Base-by-base conservation (phyloP, 2,329 filamentous ascomycete genomes). In the Dactylellina leptospora region DNA sequence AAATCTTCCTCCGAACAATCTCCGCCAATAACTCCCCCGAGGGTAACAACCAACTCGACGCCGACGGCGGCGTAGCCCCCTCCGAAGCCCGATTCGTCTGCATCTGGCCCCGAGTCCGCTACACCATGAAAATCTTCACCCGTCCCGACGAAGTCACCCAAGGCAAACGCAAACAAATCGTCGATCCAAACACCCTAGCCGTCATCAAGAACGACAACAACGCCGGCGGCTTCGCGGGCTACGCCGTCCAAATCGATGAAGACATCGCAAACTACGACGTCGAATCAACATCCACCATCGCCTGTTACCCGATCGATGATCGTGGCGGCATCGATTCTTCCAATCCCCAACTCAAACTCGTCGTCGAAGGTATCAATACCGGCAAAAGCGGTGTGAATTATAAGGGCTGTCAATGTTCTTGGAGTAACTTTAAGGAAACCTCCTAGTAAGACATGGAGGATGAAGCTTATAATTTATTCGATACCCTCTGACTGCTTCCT, bases 1-100 rank as follows among this genome's bases (percentile, higher is more conserved):
- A 89, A 13, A 91, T 96, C 74, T 96, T 93, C 82, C 83, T 96
- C 74, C 53, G 59, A n/a, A 88, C 86, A 10, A 81, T 84, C n/a
- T 80, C 80, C 0, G 78, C 81, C 0, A 78, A 86, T 66, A 84
- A 85, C 74, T 77, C 77, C 16, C 77, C 76, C 22, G 82, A 10
- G 10, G 47, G 54, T 18, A 22, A 16, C 54, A 60, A 69, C 40
- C 40, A 47, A 10, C 47, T 82, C 42, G 74, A 78, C 20, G 78
- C 78, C 30, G 45, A 59, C 40, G 68, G 68, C 13, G 68, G 68
- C 20, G 59, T 64, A 5, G 1, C 33, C 2, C 68, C 68, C 27
- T 58, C 51, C 4, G 53, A 72, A 55, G 68, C 68, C 8, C 33
- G 59, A 8, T 72, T 63, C 23, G 47, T 72, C 18, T 72, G 68